A percentile compares a stretch with the other conserved stretches of the same genome.
phyloP scores from a whole-genome alignment of 495 filamentous ascomycete genomes.

The Aspergillus incahuasiensis region DNA sequence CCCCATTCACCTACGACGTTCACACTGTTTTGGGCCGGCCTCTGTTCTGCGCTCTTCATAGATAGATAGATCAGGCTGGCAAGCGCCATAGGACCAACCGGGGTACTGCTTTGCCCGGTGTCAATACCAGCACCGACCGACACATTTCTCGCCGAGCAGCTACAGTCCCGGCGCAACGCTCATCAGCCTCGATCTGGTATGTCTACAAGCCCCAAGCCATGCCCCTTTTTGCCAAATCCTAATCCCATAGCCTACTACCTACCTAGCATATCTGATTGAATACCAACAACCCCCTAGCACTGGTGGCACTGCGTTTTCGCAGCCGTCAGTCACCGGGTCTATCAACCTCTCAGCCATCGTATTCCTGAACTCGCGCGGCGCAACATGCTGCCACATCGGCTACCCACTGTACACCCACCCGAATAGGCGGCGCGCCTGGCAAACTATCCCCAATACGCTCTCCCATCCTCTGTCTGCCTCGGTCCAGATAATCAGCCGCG shows the following conservation, averaged over 20 bases:
- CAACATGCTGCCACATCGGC: conserved; percentile 29
- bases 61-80: too few species aligned
- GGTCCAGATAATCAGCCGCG: conserved; percentile 29
- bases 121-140: too few species aligned
- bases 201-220: neutral
- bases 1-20: too few species aligned
- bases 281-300: neutral
- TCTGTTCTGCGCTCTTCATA: too few species aligned
- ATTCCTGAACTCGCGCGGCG: conserved; percentile 17
- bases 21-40: too few species aligned
- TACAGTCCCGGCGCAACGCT: conserved; percentile 10
- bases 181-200: conserved; percentile 1
- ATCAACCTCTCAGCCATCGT: conserved; percentile 10
- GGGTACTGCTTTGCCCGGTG: too few species aligned
- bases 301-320: conserved; percentile 13
- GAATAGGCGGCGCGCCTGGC: neutral
- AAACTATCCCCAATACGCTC: too few species aligned
- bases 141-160: conserved; percentile 9
- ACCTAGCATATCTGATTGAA: neutral
- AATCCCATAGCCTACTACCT: neutral
- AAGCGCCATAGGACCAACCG: too few species aligned
- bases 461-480: neutral
- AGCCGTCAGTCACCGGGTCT: conserved; percentile 3
- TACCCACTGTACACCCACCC: conserved; percentile 55
- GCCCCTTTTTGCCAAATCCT: too few species aligned